A percentile compares a stretch with the other conserved stretches of the same genome.
Evolutionary conservation across 805 yeast species (phyloP).

Genomic region (Hyphopichia homilentoma): DNA sequence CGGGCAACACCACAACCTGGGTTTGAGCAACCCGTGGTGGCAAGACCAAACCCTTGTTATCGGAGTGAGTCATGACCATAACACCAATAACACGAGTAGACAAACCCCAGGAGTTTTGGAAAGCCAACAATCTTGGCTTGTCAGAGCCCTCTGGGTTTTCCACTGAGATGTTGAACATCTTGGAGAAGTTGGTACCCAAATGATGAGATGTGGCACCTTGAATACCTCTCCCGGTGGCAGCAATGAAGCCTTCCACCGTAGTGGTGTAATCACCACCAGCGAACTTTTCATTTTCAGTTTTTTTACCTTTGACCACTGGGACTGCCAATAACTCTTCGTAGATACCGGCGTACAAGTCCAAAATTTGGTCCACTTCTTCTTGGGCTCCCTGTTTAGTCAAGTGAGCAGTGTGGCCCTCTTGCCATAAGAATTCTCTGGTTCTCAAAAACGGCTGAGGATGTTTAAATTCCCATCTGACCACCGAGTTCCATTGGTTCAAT

Average conservation of each 20-base stretch:
- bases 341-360: slow-evolving; percentile 78
- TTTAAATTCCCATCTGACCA: slow-evolving; percentile 99
- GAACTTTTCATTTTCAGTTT: slow-evolving; percentile 96
- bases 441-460: slow-evolving; percentile 99
- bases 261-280: slow-evolving; percentile 98
- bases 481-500: slow-evolving; percentile 99
- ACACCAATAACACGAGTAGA: slow-evolving; percentile 99
- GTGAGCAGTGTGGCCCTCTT: slow-evolving; percentile 99
- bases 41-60: slow-evolving; percentile 94
- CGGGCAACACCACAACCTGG: slow-evolving; percentile 92
- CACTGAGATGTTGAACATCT: slow-evolving; percentile 94
- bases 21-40: slow-evolving; percentile 95
- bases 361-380: slow-evolving; percentile 78
- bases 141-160: slow-evolving; percentile 93
- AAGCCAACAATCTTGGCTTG: slow-evolving; percentile 80
- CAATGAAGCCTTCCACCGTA: slow-evolving; percentile 94
- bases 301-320: slow-evolving; percentile 91
- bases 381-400: slow-evolving; percentile 78
- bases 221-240: slow-evolving; percentile 98
- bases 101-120: slow-evolving; percentile 99
- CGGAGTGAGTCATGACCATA: slow-evolving; percentile 98
- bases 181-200: slow-evolving; percentile 96
- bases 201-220: slow-evolving; percentile 99
- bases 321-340: slow-evolving; percentile 94
- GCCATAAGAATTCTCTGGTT: slow-evolving; percentile 99